Conservation (phyloP, 805 yeast genomes). For the Metschnikowia lunata region DNA sequence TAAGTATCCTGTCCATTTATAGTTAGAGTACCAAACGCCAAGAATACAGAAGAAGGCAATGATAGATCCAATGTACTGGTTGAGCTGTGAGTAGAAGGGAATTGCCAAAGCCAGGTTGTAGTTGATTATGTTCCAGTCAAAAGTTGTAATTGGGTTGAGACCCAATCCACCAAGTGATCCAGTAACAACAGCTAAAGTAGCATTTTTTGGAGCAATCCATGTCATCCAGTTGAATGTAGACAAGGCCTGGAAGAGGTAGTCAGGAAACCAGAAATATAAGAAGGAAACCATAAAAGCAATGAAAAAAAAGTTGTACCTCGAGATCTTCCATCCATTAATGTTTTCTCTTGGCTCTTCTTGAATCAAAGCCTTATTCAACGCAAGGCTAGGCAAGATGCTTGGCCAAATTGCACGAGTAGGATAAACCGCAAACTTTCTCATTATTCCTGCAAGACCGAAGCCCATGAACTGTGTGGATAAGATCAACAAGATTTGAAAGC, state of each 20-base stretch:
- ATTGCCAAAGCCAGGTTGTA: slow-evolving; percentile 31
- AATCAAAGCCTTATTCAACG: slow-evolving; percentile 39
- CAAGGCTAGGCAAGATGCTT: slow-evolving; percentile 26
- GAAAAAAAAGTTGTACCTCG: slow-evolving; percentile 21
- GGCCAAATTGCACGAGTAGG: slow-evolving; percentile 55
- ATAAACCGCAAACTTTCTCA: slow-evolving; percentile 40
- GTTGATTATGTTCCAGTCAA: slow-evolving; percentile 23
- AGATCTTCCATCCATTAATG: slow-evolving; percentile 31
- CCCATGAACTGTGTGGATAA: slow-evolving; percentile 27
- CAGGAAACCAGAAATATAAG: slow-evolving; percentile 28
- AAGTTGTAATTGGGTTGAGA: slow-evolving; percentile 32
- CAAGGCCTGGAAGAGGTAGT: slow-evolving; percentile 23
- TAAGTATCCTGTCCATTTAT: slow-evolving; percentile 27
- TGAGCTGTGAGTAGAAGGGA: slow-evolving; percentile 25
- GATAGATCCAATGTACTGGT: slow-evolving; percentile 21
- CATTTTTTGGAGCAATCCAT: slow-evolving; percentile 27
- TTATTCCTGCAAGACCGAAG: slow-evolving; percentile 28
- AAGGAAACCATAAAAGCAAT: slow-evolving; percentile 18
- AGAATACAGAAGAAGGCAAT: slow-evolving; percentile 23
- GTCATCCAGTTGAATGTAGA: slow-evolving; percentile 29
- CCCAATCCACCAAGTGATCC: slow-evolving; percentile 27
- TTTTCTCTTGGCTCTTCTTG: slow-evolving; percentile 27
- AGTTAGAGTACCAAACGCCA: slow-evolving; percentile 27
- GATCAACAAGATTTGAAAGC: slow-evolving; percentile 23
- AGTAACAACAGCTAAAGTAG: slow-evolving; percentile 22